Evolutionary conservation across 2,329 filamentous ascomycete genomes (phyloP).

Genomic region (Xylariaceae sp.): DNA sequence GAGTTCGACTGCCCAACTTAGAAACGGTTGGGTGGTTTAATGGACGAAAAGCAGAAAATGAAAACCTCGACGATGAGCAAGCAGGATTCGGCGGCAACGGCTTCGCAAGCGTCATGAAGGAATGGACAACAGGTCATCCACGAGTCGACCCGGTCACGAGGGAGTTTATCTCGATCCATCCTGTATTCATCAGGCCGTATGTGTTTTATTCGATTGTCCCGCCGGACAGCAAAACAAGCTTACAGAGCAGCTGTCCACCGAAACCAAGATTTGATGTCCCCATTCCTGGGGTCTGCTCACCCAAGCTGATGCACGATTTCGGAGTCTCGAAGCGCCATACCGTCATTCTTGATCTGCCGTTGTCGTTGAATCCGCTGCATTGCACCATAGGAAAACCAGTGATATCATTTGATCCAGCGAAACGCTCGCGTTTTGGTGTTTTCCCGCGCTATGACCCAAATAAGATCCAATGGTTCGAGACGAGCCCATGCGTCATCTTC

Average conservation of each 20-base stretch:
- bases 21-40: conserved; percentile 70
- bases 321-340: conserved; percentile 61
- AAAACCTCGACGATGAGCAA: conserved; percentile 27
- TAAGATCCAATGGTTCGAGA: conserved; percentile 62
- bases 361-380: conserved; percentile 62
- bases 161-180: conserved; percentile 65
- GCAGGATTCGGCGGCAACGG: conserved; percentile 52
- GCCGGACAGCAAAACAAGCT: conserved; percentile 21
- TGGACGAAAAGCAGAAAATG: conserved; percentile 53
- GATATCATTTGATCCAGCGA: conserved; percentile 55
- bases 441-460: conserved; percentile 60
- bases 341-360: conserved; percentile 64
- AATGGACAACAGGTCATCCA: conserved; percentile 69
- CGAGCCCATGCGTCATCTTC: conserved; percentile 64
- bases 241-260: conserved; percentile 28
- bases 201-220: conserved; percentile 57
- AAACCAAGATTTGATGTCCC: conserved; percentile 45
- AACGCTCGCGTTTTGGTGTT: conserved; percentile 60
- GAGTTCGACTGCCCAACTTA: conserved; percentile 58
- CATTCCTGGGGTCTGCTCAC: conserved; percentile 56
- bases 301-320: conserved; percentile 76
- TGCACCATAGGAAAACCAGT: conserved; percentile 52
- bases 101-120: conserved; percentile 57
- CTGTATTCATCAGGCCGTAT: conserved; percentile 60
- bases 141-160: conserved; percentile 61